Evolutionary conservation across 495 filamentous ascomycete genomes (phyloP).

Genomic region (Penicillium chermesinum): DNA sequence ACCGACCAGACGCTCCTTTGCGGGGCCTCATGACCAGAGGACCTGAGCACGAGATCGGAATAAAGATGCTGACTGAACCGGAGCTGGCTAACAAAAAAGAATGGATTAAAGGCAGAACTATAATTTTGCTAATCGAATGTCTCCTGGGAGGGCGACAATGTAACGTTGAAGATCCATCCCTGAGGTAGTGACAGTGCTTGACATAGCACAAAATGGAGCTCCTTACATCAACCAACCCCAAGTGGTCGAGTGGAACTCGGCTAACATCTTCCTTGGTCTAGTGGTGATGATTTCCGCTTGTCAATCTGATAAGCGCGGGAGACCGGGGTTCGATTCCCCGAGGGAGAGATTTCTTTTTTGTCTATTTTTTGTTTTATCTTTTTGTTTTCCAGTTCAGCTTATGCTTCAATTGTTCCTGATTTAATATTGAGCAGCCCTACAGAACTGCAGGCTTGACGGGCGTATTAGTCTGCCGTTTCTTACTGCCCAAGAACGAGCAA

Average conservation of each 20-base stretch:
- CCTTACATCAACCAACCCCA: conserved; percentile 17
- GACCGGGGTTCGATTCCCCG: conserved; percentile 54
- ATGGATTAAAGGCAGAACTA: too few species aligned
- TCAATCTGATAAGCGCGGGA: conserved; percentile 45
- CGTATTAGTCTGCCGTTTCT: too few species aligned
- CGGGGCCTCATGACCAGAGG: conserved; percentile 1
- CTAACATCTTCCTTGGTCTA: conserved; percentile 38
- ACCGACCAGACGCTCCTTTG: too few species aligned
- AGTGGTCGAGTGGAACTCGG: conserved; percentile 29
- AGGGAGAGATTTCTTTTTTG: conserved; percentile 34
- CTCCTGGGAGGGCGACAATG: too few species aligned
- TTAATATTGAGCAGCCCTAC: too few species aligned
- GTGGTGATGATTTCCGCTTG: conserved; percentile 55
- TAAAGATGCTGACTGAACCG: background rate
- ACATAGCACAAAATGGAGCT: background rate
- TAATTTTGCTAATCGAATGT: too few species aligned
- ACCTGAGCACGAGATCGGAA: background rate
- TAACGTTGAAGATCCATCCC: too few species aligned
- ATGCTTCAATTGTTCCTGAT: background rate
- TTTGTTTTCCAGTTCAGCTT: background rate
- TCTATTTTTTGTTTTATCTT: background rate
- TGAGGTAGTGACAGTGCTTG: too few species aligned
- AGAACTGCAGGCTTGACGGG: too few species aligned
- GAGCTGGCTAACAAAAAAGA: background rate
- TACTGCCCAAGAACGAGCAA: too few species aligned